These are phyloP conservation scores for Sporothrix curviconia DNA, from an alignment of 2,329 filamentous ascomycete species.

Conservation along the genomic window DNA sequence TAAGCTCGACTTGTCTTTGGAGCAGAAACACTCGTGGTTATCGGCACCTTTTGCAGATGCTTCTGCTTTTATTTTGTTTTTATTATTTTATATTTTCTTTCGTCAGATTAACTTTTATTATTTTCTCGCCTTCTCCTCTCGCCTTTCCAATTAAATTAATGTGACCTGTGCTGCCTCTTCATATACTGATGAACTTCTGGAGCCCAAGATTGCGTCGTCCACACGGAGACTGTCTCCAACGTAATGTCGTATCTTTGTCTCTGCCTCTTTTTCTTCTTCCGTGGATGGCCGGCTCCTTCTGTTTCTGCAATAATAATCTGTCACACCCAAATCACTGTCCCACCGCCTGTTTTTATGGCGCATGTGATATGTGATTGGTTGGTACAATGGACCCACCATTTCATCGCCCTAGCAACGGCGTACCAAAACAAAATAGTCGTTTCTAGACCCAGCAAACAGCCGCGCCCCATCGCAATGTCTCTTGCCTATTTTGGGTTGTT, in stretches of 20 bases:
- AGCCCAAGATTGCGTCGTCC: no score
- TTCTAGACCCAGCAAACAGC: constrained; percentile 1
- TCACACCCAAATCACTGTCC: not conserved
- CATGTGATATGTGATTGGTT: constrained; percentile 12
- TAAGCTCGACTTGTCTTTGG: not conserved
- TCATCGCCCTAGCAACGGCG: constrained; percentile 7
- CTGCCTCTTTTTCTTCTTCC: no score
- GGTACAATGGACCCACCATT: not conserved
- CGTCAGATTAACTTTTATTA: not conserved
- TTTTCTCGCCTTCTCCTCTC: not conserved
- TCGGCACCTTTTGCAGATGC: not conserved
- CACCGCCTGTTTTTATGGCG: constrained; percentile 5
- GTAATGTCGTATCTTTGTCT: no score
- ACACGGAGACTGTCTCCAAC: no score
- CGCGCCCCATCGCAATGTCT: no score
- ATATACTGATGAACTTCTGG: no score
- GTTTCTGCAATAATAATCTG: not conserved
- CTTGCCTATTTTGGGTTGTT: no score
- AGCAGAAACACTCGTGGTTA: no score
- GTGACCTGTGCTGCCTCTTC: not conserved
- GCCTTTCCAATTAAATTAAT: no score
- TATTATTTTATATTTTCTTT: not conserved
- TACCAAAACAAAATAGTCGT: constrained; percentile 6
- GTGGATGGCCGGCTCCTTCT: no score
- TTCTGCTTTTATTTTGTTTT: not conserved